A percentile compares a stretch with the other conserved stretches of the same genome.
These are phyloP conservation scores for Inga oerstediana DNA, from an alignment of 306 rosid genomes.

Conservation along the genomic window DNA sequence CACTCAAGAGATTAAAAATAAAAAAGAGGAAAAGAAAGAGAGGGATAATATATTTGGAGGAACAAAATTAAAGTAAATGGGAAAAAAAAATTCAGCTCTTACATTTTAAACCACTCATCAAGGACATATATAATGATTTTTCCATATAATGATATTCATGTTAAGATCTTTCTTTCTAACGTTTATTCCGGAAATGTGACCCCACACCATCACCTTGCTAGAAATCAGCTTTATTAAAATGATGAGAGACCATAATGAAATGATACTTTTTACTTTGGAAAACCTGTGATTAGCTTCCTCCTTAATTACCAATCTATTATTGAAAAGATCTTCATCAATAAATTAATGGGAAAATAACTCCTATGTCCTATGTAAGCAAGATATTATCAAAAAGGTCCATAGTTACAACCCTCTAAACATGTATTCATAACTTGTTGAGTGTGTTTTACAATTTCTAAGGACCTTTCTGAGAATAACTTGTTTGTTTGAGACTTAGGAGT, in stretches of 20 bases:
- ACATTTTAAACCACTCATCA: background rate
- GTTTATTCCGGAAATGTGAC: background rate
- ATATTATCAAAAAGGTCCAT: too few species aligned
- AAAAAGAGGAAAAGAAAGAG: background rate
- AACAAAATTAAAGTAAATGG: too few species aligned
- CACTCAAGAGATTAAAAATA: background rate
- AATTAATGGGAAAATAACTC: background rate
- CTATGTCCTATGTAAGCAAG: too few species aligned
- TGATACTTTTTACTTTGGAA: slow-evolving; percentile 44
- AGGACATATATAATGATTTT: background rate
- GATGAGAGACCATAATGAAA: slow-evolving; percentile 16
- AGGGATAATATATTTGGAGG: too few species aligned
- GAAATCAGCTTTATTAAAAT: slow-evolving; percentile 42
- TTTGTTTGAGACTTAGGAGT: too few species aligned
- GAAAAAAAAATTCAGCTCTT: too few species aligned
- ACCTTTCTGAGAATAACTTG: too few species aligned
- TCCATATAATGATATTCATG: background rate
- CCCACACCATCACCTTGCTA: slow-evolving; percentile 36
- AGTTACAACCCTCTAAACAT: too few species aligned
- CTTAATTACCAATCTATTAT: background rate
- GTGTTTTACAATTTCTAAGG: too few species aligned
- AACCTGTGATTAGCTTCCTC: background rate
- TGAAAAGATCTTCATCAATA: background rate
- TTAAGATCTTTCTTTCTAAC: background rate
- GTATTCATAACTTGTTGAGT: too few species aligned